Conservation (phyloP, 164 flowering plant species). For the Warburgia ugandensis region DNA sequence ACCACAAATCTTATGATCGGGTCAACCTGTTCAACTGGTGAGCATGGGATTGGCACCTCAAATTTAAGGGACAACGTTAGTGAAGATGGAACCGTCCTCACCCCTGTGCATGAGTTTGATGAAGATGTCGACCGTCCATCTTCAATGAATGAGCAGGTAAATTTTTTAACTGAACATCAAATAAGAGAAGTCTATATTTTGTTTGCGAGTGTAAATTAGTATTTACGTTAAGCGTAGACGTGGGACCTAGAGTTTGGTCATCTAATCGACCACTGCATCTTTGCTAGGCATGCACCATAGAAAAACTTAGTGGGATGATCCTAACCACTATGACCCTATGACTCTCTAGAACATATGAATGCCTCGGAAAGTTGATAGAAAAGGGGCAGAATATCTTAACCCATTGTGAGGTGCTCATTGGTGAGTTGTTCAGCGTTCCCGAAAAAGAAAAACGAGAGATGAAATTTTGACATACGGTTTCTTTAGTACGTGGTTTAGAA, state of each 20-base stretch:
- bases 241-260: neutral
- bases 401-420: too few species aligned
- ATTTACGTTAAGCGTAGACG: neutral
- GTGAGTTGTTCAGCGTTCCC: too few species aligned
- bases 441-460: too few species aligned
- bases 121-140: constrained; percentile 17
- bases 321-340: neutral
- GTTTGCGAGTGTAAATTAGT: neutral
- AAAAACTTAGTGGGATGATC: neutral
- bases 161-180: neutral
- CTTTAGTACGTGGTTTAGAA: too few species aligned
- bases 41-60: constrained; percentile 9
- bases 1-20: constrained; percentile 15
- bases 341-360: too few species aligned
- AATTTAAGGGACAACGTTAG: constrained; percentile 10
- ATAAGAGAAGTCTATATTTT: neutral
- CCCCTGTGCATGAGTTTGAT: constrained; percentile 3
- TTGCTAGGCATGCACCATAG: neutral
- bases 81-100: constrained; percentile 12
- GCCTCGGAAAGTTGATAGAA: too few species aligned
- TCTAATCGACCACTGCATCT: neutral
- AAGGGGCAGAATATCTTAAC: too few species aligned
- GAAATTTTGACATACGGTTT: too few species aligned
- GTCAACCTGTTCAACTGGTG: constrained; percentile 23
- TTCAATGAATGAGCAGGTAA: constrained; percentile 35